A percentile compares a stretch with the other conserved stretches of the same genome.
Conservation (phyloP, 805 yeast genomes). For the Komagataella pseudopastoris region DNA sequence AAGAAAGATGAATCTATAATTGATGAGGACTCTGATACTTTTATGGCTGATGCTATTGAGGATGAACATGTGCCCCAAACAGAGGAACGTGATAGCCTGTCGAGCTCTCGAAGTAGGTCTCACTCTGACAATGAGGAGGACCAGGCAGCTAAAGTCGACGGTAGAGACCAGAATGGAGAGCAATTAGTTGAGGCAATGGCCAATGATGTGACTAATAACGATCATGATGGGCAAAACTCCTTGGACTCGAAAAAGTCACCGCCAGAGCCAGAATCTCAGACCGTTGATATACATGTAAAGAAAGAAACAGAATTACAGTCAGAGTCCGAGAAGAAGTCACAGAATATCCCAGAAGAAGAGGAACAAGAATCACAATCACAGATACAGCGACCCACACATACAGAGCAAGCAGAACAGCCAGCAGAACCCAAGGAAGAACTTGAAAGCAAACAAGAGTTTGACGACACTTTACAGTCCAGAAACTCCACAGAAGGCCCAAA, state of each 20-base stretch:
- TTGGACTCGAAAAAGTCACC: background rate
- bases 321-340: background rate
- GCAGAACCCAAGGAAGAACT: conserved; percentile 1
- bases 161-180: background rate
- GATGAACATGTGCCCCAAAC: background rate
- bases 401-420: background rate
- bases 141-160: background rate
- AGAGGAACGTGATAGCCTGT: background rate
- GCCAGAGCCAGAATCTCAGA: background rate
- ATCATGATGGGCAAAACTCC: background rate
- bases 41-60: background rate
- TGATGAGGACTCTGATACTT: background rate
- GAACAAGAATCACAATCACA: background rate
- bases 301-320: background rate
- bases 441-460: background rate
- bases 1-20: background rate
- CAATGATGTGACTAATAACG: background rate
- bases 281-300: background rate
- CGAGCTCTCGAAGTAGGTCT: background rate
- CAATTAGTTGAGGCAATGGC: background rate
- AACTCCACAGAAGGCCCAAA: background rate
- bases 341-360: background rate
- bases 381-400: background rate
- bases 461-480: background rate
- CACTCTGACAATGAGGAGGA: background rate